Base-by-base conservation (phyloP, 257 asterid genomes). In the Fraxinus anomala region DNA sequence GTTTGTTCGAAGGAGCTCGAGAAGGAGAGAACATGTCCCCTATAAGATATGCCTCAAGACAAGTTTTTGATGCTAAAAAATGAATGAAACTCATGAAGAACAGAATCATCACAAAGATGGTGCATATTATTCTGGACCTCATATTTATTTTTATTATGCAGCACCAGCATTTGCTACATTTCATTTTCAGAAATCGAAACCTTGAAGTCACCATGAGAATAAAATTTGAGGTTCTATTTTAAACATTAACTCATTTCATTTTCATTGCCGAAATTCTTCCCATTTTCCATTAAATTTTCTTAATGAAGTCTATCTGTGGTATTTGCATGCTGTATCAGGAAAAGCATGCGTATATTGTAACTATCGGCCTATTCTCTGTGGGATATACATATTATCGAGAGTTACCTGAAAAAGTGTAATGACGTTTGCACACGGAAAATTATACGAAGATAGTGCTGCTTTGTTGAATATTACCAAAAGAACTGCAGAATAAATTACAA, bases 351-450 rank as follows among this genome's bases (percentile, higher is more conserved):
- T 47, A 47, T 16, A 47, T 47, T 47, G 16, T 42, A 12, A 42
- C 51, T 12, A 12, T 13, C 3, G 12, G n/a, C 13, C 44, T 24
- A 26, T 63, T 56, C 66, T 56, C 17, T 42, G 51, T 11, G 17
- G 13, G 17, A 42, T 42, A 42, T 19, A 56, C 26, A 63, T 14
- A 63, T 63, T 3, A 6, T 26, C 0, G 36, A 63, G 34, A 80
- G 61, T 56, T 80, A 76, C 84, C 80, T 80, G 80, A 67, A 80
- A 76, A 34, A 76, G 77, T 39, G 80, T 80, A 73, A 80, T 76
- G 66, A 80, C 80, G 0, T 80, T 80, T 10, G 74, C 84, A 67
- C 74, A 80, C 3, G 84, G 84, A 63, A 80, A 76, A 1, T 47
- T 56, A 66, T 80, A 80, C 3, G 80, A 80, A 75, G 84, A 76